These are phyloP conservation scores for Skeletonema marinoi DNA, from an alignment of 108 stramenopile species.

Conservation along the genomic window DNA sequence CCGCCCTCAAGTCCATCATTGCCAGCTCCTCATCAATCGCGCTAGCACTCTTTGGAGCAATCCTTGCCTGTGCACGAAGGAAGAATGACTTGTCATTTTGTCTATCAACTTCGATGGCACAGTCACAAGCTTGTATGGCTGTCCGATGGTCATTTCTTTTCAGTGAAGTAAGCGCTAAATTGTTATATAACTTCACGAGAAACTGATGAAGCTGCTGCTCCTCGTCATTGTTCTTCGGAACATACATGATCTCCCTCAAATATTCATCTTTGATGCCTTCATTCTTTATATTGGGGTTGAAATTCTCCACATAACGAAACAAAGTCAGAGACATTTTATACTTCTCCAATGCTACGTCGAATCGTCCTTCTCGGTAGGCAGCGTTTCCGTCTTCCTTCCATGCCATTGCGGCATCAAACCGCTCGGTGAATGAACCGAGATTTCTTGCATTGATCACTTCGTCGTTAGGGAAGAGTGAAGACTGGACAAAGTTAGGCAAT, in stretches of 20 bases:
- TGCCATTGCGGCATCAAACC: slow-evolving; percentile 30
- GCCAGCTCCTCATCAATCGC: slow-evolving; percentile 38
- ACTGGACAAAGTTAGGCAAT: slow-evolving; percentile 45
- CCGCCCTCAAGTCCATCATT: slow-evolving; percentile 34
- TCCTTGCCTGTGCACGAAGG: slow-evolving; percentile 37
- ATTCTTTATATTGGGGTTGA: slow-evolving; percentile 25
- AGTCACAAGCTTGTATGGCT: slow-evolving; percentile 47
- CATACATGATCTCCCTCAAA: slow-evolving; percentile 24
- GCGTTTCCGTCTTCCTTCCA: slow-evolving; percentile 47
- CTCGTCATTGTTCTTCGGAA: slow-evolving; percentile 20
- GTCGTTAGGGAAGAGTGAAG: slow-evolving; percentile 38
- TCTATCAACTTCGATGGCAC: slow-evolving; percentile 27
- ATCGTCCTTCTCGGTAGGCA: slow-evolving; percentile 25
- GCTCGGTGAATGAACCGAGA: slow-evolving; percentile 8
- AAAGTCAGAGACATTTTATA: slow-evolving; percentile 43
- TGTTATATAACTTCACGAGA: slow-evolving; percentile 38
- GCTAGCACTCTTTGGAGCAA: slow-evolving; percentile 39
- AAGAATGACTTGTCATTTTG: slow-evolving; percentile 39
- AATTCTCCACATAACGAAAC: slow-evolving; percentile 43
- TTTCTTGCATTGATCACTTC: slow-evolving; percentile 31
- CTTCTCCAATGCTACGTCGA: slow-evolving; percentile 32
- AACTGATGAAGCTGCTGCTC: slow-evolving; percentile 16
- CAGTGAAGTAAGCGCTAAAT: slow-evolving; percentile 37
- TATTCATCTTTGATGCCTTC: slow-evolving; percentile 51
- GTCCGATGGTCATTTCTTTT: slow-evolving; percentile 23